Base-by-base conservation (phyloP, 1,284 basidiomycete genomes). In the Peniophora sp. region DNA sequence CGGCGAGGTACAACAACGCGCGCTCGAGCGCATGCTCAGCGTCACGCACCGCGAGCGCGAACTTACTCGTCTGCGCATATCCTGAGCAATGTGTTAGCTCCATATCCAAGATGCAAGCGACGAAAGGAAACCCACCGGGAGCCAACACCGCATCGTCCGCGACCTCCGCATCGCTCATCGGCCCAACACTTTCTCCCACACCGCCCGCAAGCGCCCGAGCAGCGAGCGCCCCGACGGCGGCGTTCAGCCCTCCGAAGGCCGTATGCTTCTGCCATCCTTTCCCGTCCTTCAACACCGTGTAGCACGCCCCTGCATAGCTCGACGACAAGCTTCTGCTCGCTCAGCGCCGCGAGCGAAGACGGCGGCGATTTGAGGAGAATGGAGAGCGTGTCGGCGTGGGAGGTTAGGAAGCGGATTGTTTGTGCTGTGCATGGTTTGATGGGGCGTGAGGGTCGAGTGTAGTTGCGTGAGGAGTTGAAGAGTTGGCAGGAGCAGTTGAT, bases 401-500 rank as follows among this genome's bases (percentile, higher is more conserved):
- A 81, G 6, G 81, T 76, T 27, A 95, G 59, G 65, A 96, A 89
- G 35, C 88, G 81, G 39, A 88, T 64, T 5, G 83, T 84, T 84
- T 92, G 41, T 35, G 20, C 22, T 45, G 81, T 81, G 1, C 48
- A 79, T 81, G 1, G 74, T 64, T 58, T 88, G 86, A 50, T 79
- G 79, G 14, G 72, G 67, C 10, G 87, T 85, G 9, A 91, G 64
- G 1, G 83, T 83, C 2, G 86, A 77, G 22, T 90, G 65, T 52
- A 92, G 75, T 5, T 78, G 83, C 52, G 83, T 77, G 15, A 87
- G 76, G 20, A 95, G 73, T 64, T 96, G 92, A 37, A 97, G 67
- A 14, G 87, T 84, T 0, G 93, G 93, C 65, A 91, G 78, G 54
- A 96, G 78, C 5, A 97, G 65, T 58, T 96, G 91, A 58, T 95